A percentile compares a stretch with the other conserved stretches of the same genome.
phyloP scores from a whole-genome alignment of 441 rosid genomes.

The Bruguiera hainesii region DNA sequence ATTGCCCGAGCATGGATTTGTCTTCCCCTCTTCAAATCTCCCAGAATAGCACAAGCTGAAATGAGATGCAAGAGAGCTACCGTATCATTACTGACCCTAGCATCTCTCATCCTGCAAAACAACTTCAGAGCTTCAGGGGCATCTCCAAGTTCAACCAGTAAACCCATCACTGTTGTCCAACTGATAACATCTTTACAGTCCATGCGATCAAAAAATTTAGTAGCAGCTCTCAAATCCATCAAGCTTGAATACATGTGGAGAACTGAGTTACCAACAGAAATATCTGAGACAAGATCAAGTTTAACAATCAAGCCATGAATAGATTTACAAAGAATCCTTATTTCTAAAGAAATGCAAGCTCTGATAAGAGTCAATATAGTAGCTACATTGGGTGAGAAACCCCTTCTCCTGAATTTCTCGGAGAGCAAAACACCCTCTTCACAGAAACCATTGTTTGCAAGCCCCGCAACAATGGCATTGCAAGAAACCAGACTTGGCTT shows the following conservation, averaged over 20 bases:
- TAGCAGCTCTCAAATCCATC: constrained; percentile 32
- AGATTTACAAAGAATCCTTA: constrained; percentile 26
- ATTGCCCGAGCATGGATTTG: constrained; percentile 39
- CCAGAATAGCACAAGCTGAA: constrained; percentile 32
- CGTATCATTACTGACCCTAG: constrained; percentile 23
- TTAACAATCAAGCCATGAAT: constrained; percentile 31
- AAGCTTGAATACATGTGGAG: constrained; percentile 38
- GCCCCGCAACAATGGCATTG: constrained; percentile 36
- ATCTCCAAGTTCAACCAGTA: constrained; percentile 30
- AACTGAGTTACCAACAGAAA: constrained; percentile 32
- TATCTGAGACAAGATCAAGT: constrained; percentile 27
- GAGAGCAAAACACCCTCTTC: constrained; percentile 29
- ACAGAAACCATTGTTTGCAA: constrained; percentile 26
- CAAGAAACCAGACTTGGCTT: constrained; percentile 32
- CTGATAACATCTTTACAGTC: constrained; percentile 37
- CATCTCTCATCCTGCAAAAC: constrained; percentile 26
- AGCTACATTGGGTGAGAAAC: constrained; percentile 30
- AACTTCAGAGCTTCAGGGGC: constrained; percentile 28
- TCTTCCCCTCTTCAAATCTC: constrained; percentile 39
- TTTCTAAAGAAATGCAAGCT: constrained; percentile 28
- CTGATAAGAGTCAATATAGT: constrained; percentile 25
- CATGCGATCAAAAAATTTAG: constrained; percentile 26
- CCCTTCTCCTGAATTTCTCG: constrained; percentile 24
- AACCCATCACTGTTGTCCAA: constrained; percentile 42
- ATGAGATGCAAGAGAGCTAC: constrained; percentile 33